A percentile compares a stretch with the other conserved stretches of the same genome.
phyloP scores from a whole-genome alignment of 1,284 basidiomycete species.

The Ustilago hordei region DNA sequence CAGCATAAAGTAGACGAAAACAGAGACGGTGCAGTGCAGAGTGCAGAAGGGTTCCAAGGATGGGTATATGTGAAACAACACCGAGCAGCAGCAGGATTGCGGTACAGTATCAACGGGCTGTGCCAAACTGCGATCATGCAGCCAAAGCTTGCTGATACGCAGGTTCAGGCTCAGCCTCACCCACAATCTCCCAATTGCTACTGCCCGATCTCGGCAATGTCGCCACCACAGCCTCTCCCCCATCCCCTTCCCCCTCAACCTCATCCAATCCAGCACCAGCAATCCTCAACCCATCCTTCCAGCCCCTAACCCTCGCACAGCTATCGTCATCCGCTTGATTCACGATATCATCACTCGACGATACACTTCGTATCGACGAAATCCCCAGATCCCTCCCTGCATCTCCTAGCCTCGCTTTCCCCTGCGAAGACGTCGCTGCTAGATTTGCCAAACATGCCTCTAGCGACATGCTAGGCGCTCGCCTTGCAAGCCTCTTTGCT shows the following conservation, averaged over 20 bases:
- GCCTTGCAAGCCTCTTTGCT: constrained; percentile 19
- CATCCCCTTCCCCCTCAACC: constrained; percentile 4
- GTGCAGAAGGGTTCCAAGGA: not conserved
- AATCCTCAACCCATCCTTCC: constrained; percentile 52
- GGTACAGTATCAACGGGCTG: not conserved
- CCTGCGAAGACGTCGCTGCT: constrained; percentile 35
- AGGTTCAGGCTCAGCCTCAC: constrained; percentile 27
- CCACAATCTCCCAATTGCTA: constrained; percentile 51
- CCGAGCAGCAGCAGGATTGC: not conserved
- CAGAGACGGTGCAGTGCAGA: not conserved
- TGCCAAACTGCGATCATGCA: constrained; percentile 7
- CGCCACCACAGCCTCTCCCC: not conserved
- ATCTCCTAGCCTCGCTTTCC: constrained; percentile 37
- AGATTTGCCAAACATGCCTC: constrained; percentile 47
- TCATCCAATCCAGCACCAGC: constrained; percentile 37
- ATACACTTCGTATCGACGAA: constrained; percentile 41
- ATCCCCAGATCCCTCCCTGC: constrained; percentile 42
- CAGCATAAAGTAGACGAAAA: constrained; percentile 17
- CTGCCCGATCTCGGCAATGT: constrained; percentile 40
- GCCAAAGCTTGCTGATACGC: constrained; percentile 27
- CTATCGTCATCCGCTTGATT: constrained; percentile 23
- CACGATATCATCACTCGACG: constrained; percentile 38
- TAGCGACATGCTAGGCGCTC: constrained; percentile 49
- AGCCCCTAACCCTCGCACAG: constrained; percentile 37
- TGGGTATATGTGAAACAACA: constrained; percentile 21